Evolutionary conservation across 805 yeast genomes (phyloP), one percentile per base, ranked within the genome.

Genomic region (Candida boidinii): DNA sequence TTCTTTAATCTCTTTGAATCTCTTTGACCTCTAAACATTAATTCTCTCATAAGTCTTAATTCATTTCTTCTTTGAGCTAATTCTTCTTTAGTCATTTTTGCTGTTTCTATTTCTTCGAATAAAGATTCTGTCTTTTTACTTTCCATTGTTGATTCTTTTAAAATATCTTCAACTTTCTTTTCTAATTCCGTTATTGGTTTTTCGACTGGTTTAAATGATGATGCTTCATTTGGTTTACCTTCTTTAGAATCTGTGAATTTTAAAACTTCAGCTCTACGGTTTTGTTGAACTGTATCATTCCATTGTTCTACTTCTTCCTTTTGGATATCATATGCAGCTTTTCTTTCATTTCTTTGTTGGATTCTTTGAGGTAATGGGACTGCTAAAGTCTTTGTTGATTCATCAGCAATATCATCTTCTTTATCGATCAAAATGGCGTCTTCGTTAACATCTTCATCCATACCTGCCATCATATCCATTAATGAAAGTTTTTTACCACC

Each of bases 1-100:
- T 90, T 92, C 64, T 90, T 90, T 49, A 92, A 69, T 46, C 98
- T 73, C 57, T 75, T 87, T 8, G 97, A 88, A 49, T 84, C 79
- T 51, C 79, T 73, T 62, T 90, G 96, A 48, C 90, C 96, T 48
- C 97, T 71, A 63, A 87, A 92, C 95, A 90, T 85, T 41, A 90
- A 70, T 53, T 92, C 98, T 42, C 98, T 73, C 96, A 87, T 86
- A 49, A 82, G 60, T 45, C 97, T 73, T 45, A 90, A 67, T 58
- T 90, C 95, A 38, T 75, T 73, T 7, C 92, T 79, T 38, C 94
- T 70, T 52, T 77, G 75, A 35, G 64, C 61, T 62, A 90, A 60
- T 31, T 92, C 97, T 39, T 82, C 94, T 18, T 79, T 72, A 0
- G 92, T 69, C 55, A 90, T 60, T 49, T 80, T 79, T 2, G 95